Base-by-base conservation (phyloP, 2,329 filamentous ascomycete species). In the Clathrospora elynae region DNA sequence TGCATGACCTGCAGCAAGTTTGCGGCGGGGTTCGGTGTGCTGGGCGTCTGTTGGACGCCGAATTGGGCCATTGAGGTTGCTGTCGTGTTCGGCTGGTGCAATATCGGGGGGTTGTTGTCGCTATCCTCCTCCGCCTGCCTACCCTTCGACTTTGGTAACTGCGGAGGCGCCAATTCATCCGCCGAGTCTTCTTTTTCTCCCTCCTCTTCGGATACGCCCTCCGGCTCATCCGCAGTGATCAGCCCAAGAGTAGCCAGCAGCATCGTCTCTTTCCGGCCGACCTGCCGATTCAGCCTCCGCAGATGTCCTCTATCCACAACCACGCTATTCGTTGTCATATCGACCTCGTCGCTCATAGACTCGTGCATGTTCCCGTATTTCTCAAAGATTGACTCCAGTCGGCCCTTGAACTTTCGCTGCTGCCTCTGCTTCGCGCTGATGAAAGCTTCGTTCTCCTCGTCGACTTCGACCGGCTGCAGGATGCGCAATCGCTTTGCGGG, bases 261-360 rank as follows among this genome's bases (percentile, higher is more conserved):
- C 20, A 46, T 38, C 11, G 52, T 43, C 31, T 53, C 38, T 41
- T 59, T 50, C 22, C 60, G 71, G 39, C 49, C 44, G 37, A 46
- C 30, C 30, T 53, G 53, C 28, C 59, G 55, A 14, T 51, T 46
- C 64, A 89, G 83, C 61, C 81, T 68, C 35, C 80, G 67, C 37
- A 96, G 68, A 72, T 97, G 93, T 0, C 93, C 92, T 75, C 96
- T 93, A 69, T 97, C 81, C 42, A 96, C 84, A n/a, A 95, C 78
- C 32, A 97, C 84, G 45, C 88, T 77, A 39, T 89, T 90, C 0
- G 88, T 92, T 35, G 78, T 76, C 42, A 96, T 76, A 68, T 97
- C 89, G 59, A 97, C 90, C 72, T 96, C 90, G 68, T 97, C 92
- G 39, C 86, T 90, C 35, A 92, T 78, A 4, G 85, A 87, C 2